Conservation (phyloP, 768 basidiomycete genomes). For the Tylopilus balloui region DNA sequence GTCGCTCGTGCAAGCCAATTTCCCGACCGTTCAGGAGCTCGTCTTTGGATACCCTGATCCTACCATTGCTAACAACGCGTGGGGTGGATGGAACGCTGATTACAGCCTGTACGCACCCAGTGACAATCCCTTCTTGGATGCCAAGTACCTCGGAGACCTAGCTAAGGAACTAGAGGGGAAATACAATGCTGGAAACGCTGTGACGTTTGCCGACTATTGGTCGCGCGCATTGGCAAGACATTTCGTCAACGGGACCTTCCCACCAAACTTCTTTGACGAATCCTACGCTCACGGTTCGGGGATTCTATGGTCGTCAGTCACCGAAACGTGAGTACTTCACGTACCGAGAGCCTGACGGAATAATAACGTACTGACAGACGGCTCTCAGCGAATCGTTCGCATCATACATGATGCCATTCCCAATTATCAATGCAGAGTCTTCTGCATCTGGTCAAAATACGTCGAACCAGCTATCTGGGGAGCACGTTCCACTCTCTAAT, state of each 20-base stretch:
- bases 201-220: conserved; percentile 32
- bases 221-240: conserved; percentile 30
- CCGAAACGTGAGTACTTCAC: conserved; percentile 30
- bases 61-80: conserved; percentile 17
- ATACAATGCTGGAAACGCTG: conserved; percentile 26
- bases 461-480: conserved; percentile 17
- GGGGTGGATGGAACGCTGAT: conserved; percentile 33
- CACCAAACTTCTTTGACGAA: conserved; percentile 27
- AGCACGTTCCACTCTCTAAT: conserved; percentile 29
- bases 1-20: conserved; percentile 39
- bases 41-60: conserved; percentile 27
- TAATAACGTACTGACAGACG: neutral
- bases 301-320: conserved; percentile 31
- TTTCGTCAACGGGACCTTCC: conserved; percentile 36
- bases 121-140: conserved; percentile 10
- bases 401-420: conserved; percentile 36
- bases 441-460: conserved; percentile 25
- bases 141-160: conserved; percentile 19
- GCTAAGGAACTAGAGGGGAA: conserved; percentile 29
- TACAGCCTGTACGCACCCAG: conserved; percentile 21
- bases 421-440: conserved; percentile 32
- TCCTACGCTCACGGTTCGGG: conserved; percentile 33
- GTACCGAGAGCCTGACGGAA: conserved; percentile 1
- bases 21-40: conserved; percentile 37
- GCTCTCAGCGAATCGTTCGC: conserved; percentile 30